Percentiles rank a stretch among this genome's conserved stretches.
Conservation (phyloP, 2,329 filamentous ascomycete genomes). For the Xylariaceae sp. region DNA sequence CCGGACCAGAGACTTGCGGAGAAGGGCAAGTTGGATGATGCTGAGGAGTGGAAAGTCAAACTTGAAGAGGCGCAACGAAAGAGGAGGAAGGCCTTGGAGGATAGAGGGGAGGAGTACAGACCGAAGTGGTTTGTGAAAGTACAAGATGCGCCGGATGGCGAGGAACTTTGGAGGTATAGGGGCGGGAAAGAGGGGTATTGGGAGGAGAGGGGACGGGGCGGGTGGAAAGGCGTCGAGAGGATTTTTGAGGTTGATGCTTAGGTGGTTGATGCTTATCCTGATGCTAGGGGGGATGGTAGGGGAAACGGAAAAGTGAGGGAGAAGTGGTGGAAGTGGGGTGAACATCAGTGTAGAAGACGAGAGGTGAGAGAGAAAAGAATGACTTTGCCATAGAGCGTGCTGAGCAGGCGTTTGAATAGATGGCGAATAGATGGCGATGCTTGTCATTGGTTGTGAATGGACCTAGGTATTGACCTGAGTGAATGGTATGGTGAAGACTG, state of each 20-base stretch:
- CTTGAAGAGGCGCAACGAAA: conserved; percentile 84
- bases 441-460: too few species aligned
- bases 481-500: too few species aligned
- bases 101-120: conserved; percentile 66
- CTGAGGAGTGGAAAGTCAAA: conserved; percentile 77
- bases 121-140: conserved; percentile 84
- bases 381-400: too few species aligned
- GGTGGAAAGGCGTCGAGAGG: conserved; percentile 30
- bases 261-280: too few species aligned
- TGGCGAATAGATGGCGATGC: too few species aligned
- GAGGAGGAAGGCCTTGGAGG: conserved; percentile 73
- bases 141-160: conserved; percentile 54
- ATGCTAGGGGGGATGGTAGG: too few species aligned
- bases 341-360: too few species aligned
- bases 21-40: conserved; percentile 74
- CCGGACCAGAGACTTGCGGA: conserved; percentile 88
- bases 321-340: too few species aligned
- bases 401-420: too few species aligned
- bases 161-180: conserved; percentile 74
- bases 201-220: conserved; percentile 65
- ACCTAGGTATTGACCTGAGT: too few species aligned
- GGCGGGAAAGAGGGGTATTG: conserved; percentile 86
- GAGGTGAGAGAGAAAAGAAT: too few species aligned
- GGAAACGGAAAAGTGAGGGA: too few species aligned
- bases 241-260: conserved; percentile 24